Conservation (phyloP, 2,329 filamentous ascomycete genomes). For the Orbilia quercus region DNA sequence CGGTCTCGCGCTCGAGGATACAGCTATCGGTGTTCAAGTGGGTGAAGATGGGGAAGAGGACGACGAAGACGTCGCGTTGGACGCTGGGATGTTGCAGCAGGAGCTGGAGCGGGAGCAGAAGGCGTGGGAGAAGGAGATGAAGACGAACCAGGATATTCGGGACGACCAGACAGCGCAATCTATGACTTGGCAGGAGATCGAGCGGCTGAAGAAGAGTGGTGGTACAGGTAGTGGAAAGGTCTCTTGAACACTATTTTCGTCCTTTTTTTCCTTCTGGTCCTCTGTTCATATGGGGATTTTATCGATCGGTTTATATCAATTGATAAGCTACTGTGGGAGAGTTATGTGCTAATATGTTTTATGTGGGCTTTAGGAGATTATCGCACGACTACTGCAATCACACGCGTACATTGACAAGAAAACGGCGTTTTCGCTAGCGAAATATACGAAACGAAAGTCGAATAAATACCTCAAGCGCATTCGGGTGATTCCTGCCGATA, state of each 20-base stretch:
- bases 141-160: slow-evolving; percentile 73
- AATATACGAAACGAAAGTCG: slow-evolving; percentile 93
- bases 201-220: slow-evolving; percentile 76
- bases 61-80: slow-evolving; percentile 62
- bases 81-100: slow-evolving; percentile 61
- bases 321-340: neutral
- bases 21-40: slow-evolving; percentile 59
- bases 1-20: slow-evolving; percentile 46
- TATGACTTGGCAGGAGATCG: slow-evolving; percentile 77
- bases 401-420: slow-evolving; percentile 93
- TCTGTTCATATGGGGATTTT: neutral
- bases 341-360: slow-evolving; percentile 15
- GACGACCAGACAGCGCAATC: slow-evolving; percentile 78
- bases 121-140: slow-evolving; percentile 67
- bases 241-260: slow-evolving; percentile 39
- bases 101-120: slow-evolving; percentile 60
- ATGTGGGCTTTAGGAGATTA: slow-evolving; percentile 76
- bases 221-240: slow-evolving; percentile 71
- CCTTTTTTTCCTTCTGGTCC: slow-evolving; percentile 1
- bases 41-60: slow-evolving; percentile 56
- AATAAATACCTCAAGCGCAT: slow-evolving; percentile 93
- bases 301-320: slow-evolving; percentile 19
- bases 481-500: slow-evolving; percentile 83
- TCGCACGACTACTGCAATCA: slow-evolving; percentile 89
- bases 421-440: slow-evolving; percentile 90